phyloP scores from a whole-genome alignment of 495 filamentous ascomycete species.

The Penicilliopsis zonata region DNA sequence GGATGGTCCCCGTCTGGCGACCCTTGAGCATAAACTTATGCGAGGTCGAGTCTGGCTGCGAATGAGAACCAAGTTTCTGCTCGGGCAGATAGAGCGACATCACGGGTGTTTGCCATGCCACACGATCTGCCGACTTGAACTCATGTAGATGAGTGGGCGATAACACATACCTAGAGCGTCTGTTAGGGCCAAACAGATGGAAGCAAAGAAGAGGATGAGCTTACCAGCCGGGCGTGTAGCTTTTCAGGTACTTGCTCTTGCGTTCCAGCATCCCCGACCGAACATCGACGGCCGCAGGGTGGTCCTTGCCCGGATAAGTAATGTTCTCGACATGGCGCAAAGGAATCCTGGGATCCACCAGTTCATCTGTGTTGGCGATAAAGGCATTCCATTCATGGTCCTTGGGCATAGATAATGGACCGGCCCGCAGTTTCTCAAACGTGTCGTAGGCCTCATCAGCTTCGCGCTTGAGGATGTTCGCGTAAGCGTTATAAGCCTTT shows the following conservation, averaged over 20 bases:
- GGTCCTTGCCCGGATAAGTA: slow-evolving; percentile 84
- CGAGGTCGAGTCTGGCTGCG: slow-evolving; percentile 70
- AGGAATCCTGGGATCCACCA: slow-evolving; percentile 76
- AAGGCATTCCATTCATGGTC: slow-evolving; percentile 86
- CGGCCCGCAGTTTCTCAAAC: slow-evolving; percentile 69
- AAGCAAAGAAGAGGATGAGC: slow-evolving; percentile 12
- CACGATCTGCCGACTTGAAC: slow-evolving; percentile 80
- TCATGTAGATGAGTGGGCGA: slow-evolving; percentile 96
- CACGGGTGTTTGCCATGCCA: slow-evolving; percentile 61
- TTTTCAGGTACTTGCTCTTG: slow-evolving; percentile 98
- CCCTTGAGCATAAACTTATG: slow-evolving; percentile 98
- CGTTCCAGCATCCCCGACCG: slow-evolving; percentile 84
- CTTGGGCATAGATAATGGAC: slow-evolving; percentile 79
- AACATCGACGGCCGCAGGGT: slow-evolving; percentile 77
- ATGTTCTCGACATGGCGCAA: slow-evolving; percentile 72
- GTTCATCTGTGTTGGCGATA: slow-evolving; percentile 68
- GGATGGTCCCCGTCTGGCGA: slow-evolving; percentile 83
- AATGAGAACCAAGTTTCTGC: slow-evolving; percentile 90
- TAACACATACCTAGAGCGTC: slow-evolving; percentile 66
- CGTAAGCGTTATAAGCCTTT: slow-evolving; percentile 88
- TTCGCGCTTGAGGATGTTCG: slow-evolving; percentile 79
- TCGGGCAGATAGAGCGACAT: slow-evolving; percentile 95
- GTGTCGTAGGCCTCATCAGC: slow-evolving; percentile 68
- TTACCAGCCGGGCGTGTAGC: slow-evolving; percentile 93
- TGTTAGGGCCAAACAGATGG: neutral